phyloP scores from a whole-genome alignment of 2,329 filamentous ascomycete genomes.

The Hymenoscyphus repandus region DNA sequence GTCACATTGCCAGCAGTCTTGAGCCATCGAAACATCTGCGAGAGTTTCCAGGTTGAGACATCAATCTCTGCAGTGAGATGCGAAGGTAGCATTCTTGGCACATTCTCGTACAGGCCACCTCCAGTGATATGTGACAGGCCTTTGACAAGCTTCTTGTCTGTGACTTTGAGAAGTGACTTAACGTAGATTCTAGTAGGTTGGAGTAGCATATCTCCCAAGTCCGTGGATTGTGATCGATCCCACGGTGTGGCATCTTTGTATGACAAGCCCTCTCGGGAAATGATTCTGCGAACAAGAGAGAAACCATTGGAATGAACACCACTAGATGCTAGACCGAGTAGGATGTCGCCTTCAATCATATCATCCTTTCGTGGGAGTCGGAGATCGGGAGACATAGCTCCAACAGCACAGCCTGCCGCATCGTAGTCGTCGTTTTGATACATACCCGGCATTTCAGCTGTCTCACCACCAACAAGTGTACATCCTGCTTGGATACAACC shows the following conservation, averaged over 20 bases:
- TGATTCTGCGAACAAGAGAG: constrained; percentile 88
- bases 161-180: constrained; percentile 65
- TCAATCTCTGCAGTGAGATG: constrained; percentile 78
- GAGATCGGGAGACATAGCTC: constrained; percentile 64
- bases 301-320: constrained; percentile 97
- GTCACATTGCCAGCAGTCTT: constrained; percentile 66
- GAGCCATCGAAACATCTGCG: constrained; percentile 82
- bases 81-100: constrained; percentile 84
- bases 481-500: constrained; percentile 83
- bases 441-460: constrained; percentile 96
- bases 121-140: constrained; percentile 97
- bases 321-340: constrained; percentile 78
- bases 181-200: constrained; percentile 95
- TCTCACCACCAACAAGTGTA: constrained; percentile 93
- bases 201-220: constrained; percentile 71
- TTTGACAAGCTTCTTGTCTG: constrained; percentile 64
- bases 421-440: constrained; percentile 84
- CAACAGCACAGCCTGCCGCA: constrained; percentile 83
- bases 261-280: constrained; percentile 64
- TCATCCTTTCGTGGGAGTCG: constrained; percentile 70
- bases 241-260: constrained; percentile 76
- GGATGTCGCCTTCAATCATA: constrained; percentile 78
- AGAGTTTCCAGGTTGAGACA: constrained; percentile 68
- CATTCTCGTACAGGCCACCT: constrained; percentile 87
- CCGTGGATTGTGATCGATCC: constrained; percentile 48